Percentiles rank a stretch among this genome's conserved stretches.
phyloP scores from a whole-genome alignment of 768 basidiomycete species.

The Lactarius evosmus region DNA sequence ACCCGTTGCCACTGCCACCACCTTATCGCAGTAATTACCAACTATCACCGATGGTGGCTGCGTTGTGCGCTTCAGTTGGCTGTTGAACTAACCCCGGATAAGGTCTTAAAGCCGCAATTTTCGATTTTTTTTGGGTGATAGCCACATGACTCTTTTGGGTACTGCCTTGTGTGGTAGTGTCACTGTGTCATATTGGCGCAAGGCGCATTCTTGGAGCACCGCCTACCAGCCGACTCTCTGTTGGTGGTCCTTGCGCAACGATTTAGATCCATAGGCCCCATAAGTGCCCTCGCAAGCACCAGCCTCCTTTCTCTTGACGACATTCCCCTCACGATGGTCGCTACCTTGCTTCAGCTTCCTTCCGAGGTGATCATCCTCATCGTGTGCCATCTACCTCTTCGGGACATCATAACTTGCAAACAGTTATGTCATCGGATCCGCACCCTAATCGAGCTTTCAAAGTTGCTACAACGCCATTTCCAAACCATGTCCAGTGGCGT shows the following conservation, averaged over 20 bases:
- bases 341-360: conserved; percentile 8
- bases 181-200: background rate
- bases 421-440: conserved; percentile 12
- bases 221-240: background rate
- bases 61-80: background rate
- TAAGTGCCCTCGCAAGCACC: background rate
- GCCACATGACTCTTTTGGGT: background rate
- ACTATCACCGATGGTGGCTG: background rate
- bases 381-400: conserved; percentile 14
- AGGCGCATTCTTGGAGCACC: background rate
- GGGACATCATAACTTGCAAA: conserved; percentile 15
- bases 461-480: conserved; percentile 19
- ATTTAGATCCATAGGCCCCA: conserved; percentile 2
- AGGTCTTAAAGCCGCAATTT: background rate
- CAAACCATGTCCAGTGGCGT: conserved; percentile 18
- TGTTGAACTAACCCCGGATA: background rate
- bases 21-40: background rate
- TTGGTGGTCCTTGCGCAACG: background rate
- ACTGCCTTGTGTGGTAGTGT: background rate
- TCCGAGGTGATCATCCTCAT: conserved; percentile 15
- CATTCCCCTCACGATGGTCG: conserved; percentile 5
- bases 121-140: background rate
- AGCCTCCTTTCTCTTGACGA: background rate
- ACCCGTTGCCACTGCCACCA: background rate
- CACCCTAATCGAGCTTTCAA: conserved; percentile 10